Conservation (phyloP, 78 protist species). For the Creolimax fragrantissima region DNA sequence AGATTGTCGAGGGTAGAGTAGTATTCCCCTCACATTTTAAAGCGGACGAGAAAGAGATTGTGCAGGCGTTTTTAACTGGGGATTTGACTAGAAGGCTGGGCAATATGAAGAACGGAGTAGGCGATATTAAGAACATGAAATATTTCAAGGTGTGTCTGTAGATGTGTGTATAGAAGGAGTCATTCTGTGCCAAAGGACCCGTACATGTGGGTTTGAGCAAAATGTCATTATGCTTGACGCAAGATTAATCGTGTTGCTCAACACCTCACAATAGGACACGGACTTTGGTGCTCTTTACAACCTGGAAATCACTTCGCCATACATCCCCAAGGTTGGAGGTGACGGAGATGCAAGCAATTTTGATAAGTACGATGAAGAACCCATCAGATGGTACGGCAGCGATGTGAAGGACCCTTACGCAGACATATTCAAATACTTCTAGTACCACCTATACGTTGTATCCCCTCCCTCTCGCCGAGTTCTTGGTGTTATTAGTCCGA, state of each 20-base stretch:
- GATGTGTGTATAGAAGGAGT: background rate
- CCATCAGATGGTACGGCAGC: background rate
- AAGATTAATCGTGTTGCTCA: background rate
- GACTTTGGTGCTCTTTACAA: slow-evolving; percentile 63
- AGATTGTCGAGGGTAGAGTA: slow-evolving; percentile 70
- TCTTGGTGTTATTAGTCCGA: too few relatives aligned
- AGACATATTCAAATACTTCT: slow-evolving; percentile 17
- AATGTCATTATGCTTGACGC: background rate
- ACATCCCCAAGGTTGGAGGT: background rate
- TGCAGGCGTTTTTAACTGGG: background rate
- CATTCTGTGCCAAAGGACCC: too few relatives aligned
- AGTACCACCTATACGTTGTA: too few relatives aligned
- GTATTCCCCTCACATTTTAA: slow-evolving; percentile 78
- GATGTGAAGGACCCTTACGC: slow-evolving; percentile 21
- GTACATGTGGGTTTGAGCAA: too few relatives aligned
- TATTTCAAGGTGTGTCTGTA: slow-evolving; percentile 12
- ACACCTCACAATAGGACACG: slow-evolving; percentile 22
- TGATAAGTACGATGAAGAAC: slow-evolving; percentile 69
- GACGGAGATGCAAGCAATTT: slow-evolving; percentile 42
- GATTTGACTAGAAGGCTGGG: slow-evolving; percentile 80
- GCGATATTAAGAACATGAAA: slow-evolving; percentile 66
- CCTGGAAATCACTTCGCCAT: slow-evolving; percentile 15
- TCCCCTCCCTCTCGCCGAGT: too few relatives aligned
- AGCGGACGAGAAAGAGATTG: slow-evolving; percentile 26
- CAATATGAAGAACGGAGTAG: slow-evolving; percentile 63